Evolutionary conservation across 2,329 filamentous ascomycete genomes (phyloP), one percentile per base, ranked within the genome.

Genomic region (Xylaria arbuscula): DNA sequence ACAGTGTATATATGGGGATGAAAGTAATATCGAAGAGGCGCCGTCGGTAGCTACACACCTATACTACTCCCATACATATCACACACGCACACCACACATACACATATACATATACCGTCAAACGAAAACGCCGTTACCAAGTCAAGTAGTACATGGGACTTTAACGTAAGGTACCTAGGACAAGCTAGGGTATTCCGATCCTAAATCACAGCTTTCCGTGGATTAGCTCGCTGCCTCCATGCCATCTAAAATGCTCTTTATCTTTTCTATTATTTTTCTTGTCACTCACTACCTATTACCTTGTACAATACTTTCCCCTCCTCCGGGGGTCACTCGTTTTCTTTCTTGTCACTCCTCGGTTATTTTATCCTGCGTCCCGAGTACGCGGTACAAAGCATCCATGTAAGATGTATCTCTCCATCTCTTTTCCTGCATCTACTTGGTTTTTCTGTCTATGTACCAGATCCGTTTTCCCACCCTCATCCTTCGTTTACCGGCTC

Each of bases 361-460:
- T 51, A 54, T 64, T 34, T 51, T 54, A 40, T 50, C 47, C 40
- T 48, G 15, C 45, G 58, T 64, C 56, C 64, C 70, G 62, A 66
- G 53, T 63, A 54, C 34, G 60, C 68, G 63, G 64, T 68, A 66
- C 66, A 66, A 45, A 61, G 62, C 36, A 58, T 40, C 45, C 36
- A 57, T 57, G 38, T 45, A 17, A 47, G 5, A 19, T 47, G 45
- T 45, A n/a, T 17, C 40, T 45, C 32, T 53, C 13, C 19, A 45
- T 45, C 40, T 17, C 19, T 28, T 13, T 13, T 51, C 13, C 13
- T 15, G 28, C 28, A 28, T 28, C 28, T 28, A 28, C 28, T 28
- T 28, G 28, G 28, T 5, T 28, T 28, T 28, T 28, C 28, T 28
- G 28, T 28, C 28, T 28, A 5, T 28, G 28, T 28, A 28, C 28